A percentile compares a stretch with the other conserved stretches of the same genome.
Evolutionary conservation across 2,329 filamentous ascomycete species (phyloP).

Genomic region (Metarhizium robertsii): DNA sequence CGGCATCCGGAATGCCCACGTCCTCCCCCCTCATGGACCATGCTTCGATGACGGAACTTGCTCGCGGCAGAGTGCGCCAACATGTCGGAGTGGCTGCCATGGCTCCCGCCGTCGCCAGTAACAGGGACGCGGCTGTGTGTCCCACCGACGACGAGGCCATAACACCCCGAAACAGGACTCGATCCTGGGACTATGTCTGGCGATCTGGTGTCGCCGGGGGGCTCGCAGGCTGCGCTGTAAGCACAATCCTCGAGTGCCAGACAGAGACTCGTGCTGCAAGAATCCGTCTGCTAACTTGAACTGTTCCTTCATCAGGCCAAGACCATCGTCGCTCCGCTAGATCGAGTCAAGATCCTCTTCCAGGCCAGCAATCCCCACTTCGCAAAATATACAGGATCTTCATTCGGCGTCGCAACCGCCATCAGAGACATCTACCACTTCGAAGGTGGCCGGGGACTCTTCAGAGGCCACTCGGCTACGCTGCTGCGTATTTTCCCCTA

Average conservation of each 20-base stretch:
- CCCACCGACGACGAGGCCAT: slow-evolving; percentile 39
- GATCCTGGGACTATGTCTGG: slow-evolving; percentile 74
- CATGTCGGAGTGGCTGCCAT: slow-evolving; percentile 13
- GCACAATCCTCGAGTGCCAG: slow-evolving; percentile 21
- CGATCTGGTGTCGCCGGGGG: slow-evolving; percentile 82
- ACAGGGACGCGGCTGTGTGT: slow-evolving; percentile 32
- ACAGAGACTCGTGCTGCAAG: neutral
- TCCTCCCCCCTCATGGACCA: slow-evolving; percentile 45
- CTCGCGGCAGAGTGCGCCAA: slow-evolving; percentile 24
- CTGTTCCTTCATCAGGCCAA: slow-evolving; percentile 56
- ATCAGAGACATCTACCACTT: slow-evolving; percentile 73
- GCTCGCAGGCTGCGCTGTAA: slow-evolving; percentile 81
- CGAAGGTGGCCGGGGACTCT: slow-evolving; percentile 70
- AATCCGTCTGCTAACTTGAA: slow-evolving; percentile 4
- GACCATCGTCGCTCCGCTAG: slow-evolving; percentile 88
- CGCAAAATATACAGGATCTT: slow-evolving; percentile 83
- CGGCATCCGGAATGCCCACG: slow-evolving; percentile 39
- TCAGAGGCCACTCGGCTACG: slow-evolving; percentile 89
- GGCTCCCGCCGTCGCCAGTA: slow-evolving; percentile 11
- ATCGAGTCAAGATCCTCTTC: slow-evolving; percentile 97
- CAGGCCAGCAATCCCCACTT: slow-evolving; percentile 93
- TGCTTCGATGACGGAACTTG: slow-evolving; percentile 48
- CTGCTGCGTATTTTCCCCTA: slow-evolving; percentile 94
- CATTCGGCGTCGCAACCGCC: slow-evolving; percentile 73
- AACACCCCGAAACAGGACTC: slow-evolving; percentile 38